phyloP scores from a whole-genome alignment of 352 stramenopile genomes.

The Phytophthora europaea region DNA sequence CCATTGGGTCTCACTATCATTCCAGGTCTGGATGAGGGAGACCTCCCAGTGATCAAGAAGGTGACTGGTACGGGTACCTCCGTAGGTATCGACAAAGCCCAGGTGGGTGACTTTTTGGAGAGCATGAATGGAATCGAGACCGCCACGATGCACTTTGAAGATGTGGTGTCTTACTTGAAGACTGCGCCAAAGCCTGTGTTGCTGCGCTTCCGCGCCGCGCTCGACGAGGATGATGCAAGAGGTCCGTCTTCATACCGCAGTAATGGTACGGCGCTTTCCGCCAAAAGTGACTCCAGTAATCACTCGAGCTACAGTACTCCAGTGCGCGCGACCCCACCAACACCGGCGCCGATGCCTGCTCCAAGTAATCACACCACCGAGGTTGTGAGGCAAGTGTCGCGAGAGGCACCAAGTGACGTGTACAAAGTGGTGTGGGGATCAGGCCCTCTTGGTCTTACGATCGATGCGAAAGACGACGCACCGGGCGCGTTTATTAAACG shows the following conservation, averaged over 20 bases:
- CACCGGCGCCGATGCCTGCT: constrained; percentile 24
- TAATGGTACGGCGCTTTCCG: constrained; percentile 44
- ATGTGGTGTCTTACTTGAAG: constrained; percentile 87
- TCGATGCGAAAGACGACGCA: constrained; percentile 70
- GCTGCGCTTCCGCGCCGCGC: constrained; percentile 68
- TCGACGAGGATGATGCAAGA: constrained; percentile 44
- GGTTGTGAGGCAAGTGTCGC: constrained; percentile 48
- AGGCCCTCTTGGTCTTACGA: constrained; percentile 81
- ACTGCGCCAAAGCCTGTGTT: constrained; percentile 82
- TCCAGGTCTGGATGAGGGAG: constrained; percentile 76
- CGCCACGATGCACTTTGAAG: constrained; percentile 79
- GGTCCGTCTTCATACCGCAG: constrained; percentile 41
- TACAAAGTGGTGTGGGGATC: constrained; percentile 88
- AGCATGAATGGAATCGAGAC: constrained; percentile 85
- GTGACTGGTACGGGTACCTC: constrained; percentile 87
- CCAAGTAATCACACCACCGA: constrained; percentile 31
- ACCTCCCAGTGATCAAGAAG: constrained; percentile 90
- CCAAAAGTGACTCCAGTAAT: constrained; percentile 32
- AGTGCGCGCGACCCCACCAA: constrained; percentile 25
- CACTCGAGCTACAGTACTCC: constrained; percentile 43
- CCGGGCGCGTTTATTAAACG: constrained; percentile 87
- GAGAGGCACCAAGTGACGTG: constrained; percentile 49
- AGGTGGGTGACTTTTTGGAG: constrained; percentile 85
- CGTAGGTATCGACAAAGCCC: constrained; percentile 81
- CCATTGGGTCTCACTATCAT: constrained; percentile 89